phyloP scores from a whole-genome alignment of 768 basidiomycete genomes.

The Tulasnella sp. region DNA sequence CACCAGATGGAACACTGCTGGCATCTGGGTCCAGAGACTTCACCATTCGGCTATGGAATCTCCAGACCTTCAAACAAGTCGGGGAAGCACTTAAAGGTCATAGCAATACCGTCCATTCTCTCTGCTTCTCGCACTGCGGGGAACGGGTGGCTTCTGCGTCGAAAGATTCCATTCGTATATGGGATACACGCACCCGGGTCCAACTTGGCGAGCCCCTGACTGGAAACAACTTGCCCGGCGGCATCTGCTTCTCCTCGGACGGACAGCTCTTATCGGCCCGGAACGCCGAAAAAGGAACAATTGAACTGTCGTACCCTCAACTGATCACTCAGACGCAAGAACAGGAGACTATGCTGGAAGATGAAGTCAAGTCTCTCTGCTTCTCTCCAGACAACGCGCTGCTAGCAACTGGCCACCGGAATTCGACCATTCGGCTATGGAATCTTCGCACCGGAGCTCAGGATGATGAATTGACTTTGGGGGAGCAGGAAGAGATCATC shows the following conservation, averaged over 20 bases:
- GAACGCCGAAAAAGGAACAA: neutral
- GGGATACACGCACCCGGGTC: neutral
- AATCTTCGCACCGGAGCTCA: neutral
- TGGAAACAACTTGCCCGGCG: neutral
- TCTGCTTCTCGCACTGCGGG: neutral
- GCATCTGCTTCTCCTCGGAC: neutral
- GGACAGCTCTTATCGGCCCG: neutral
- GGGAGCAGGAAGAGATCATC: neutral
- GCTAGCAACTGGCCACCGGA: neutral
- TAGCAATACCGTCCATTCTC: neutral
- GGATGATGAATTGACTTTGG: neutral
- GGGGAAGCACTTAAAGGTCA: neutral
- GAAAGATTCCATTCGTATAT: neutral
- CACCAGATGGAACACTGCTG: neutral
- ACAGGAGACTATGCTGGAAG: neutral
- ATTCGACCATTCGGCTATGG: neutral
- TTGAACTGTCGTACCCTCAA: neutral
- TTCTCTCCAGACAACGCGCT: neutral
- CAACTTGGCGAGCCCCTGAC: neutral
- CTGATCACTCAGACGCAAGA: neutral
- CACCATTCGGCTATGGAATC: neutral
- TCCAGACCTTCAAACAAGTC: neutral
- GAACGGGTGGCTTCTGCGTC: neutral
- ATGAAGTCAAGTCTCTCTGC: neutral
- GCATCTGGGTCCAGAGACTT: neutral